phyloP scores from a whole-genome alignment of 2,329 filamentous ascomycete genomes.

The Trichoderma semiorbis region DNA sequence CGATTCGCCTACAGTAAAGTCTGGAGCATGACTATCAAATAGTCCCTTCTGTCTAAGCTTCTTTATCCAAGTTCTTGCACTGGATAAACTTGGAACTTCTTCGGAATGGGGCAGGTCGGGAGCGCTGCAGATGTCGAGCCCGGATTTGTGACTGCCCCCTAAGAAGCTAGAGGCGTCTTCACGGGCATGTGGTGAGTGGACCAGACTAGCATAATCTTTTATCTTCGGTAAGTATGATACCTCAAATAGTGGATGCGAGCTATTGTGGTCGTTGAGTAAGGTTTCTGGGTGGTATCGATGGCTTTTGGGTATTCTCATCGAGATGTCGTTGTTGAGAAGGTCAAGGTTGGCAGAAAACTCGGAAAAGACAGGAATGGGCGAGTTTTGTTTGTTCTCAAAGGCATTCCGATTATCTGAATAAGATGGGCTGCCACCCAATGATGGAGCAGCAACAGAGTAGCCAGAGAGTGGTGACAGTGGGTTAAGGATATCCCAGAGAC shows the following conservation, averaged over 20 bases:
- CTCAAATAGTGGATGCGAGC: not conserved
- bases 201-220: not conserved
- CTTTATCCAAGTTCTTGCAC: not conserved
- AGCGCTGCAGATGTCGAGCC: not conserved
- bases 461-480: not conserved
- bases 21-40: not conserved
- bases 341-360: not conserved
- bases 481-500: not conserved
- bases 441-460: not conserved
- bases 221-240: not conserved
- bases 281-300: not conserved
- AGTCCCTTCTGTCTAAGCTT: not conserved
- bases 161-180: not conserved
- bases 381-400: not conserved
- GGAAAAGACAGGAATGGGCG: not conserved
- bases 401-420: not conserved
- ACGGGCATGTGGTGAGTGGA: not conserved
- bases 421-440: not conserved
- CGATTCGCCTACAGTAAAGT: not conserved
- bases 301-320: not conserved
- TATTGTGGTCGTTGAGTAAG: not conserved
- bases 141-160: not conserved
- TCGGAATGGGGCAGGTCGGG: not conserved
- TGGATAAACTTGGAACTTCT: not conserved
- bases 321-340: not conserved